phyloP scores from a whole-genome alignment of 768 basidiomycete genomes.

The Rhodotorula babjevae region DNA sequence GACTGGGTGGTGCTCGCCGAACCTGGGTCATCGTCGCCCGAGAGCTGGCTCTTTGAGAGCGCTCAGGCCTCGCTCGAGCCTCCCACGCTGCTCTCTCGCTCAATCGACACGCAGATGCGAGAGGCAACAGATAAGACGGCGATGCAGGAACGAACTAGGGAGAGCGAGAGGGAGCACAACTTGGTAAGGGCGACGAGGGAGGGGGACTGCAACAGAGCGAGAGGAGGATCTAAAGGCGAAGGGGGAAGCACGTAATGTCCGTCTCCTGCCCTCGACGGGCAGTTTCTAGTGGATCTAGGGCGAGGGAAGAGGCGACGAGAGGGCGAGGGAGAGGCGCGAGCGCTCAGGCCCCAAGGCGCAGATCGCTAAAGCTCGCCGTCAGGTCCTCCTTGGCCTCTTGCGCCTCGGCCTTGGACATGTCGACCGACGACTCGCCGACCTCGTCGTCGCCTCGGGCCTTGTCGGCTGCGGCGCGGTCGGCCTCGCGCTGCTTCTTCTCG shows the following conservation, averaged over 20 bases:
- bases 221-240: too few relatives aligned
- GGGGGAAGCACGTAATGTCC: too few relatives aligned
- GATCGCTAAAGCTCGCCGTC: slow-evolving; percentile 26
- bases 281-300: not conserved
- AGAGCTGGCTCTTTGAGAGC: not conserved
- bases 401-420: not conserved
- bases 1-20: not conserved
- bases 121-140: too few relatives aligned
- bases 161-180: too few relatives aligned
- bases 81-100: too few relatives aligned
- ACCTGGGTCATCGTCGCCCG: not conserved
- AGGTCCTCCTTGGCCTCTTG: slow-evolving; percentile 20
- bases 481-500: slow-evolving; percentile 47
- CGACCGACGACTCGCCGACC: slow-evolving; percentile 35
- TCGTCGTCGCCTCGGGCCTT: slow-evolving; percentile 32
- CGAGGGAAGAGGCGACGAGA: too few relatives aligned
- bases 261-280: too few relatives aligned
- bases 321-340: not conserved
- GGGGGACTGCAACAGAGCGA: too few relatives aligned
- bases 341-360: slow-evolving; percentile 22
- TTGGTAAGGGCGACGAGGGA: too few relatives aligned
- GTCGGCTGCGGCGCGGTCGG: slow-evolving; percentile 34
- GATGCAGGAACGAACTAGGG: too few relatives aligned
- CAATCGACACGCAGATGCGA: too few relatives aligned
- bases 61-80: too few relatives aligned